These are phyloP conservation scores for Staphylotrichum tortipilum DNA, from an alignment of 495 filamentous ascomycete species.

Conservation along the genomic window DNA sequence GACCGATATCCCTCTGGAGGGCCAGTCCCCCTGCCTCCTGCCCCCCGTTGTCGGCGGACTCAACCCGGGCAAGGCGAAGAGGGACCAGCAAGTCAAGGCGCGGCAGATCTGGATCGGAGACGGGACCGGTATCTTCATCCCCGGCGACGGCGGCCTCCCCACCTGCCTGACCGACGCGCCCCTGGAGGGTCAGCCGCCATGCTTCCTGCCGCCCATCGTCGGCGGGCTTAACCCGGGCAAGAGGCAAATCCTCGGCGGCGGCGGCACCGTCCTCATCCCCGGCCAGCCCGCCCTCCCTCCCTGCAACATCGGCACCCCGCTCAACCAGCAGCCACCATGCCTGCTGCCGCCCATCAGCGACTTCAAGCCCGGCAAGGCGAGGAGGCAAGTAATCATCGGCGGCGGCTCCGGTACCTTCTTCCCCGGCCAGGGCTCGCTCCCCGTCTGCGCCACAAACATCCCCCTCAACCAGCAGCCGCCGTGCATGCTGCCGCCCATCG, in stretches of 20 bases:
- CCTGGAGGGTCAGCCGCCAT: conserved; percentile 13
- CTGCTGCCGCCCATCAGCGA: conserved; percentile 16
- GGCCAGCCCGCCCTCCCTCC: background rate
- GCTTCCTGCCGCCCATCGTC: conserved; percentile 23
- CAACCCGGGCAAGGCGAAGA: conserved; percentile 9
- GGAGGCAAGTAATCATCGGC: conserved; percentile 20
- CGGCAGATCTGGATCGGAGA: conserved; percentile 17
- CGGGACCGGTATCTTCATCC: conserved; percentile 7
- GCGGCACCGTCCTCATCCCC: background rate
- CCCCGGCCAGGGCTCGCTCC: conserved; percentile 2
- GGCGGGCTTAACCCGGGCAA: conserved; percentile 23
- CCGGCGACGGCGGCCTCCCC: conserved; percentile 8
- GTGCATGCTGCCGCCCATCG: conserved; percentile 21
- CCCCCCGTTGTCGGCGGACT: conserved; percentile 21
- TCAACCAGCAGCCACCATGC: conserved; percentile 12
- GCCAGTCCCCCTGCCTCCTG: conserved; percentile 16
- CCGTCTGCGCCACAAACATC: conserved; percentile 4
- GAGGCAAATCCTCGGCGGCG: conserved; percentile 20
- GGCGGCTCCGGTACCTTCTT: conserved; percentile 2
- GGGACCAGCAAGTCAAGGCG: conserved; percentile 10
- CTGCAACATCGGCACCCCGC: conserved; percentile 7
- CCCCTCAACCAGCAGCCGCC: conserved; percentile 10
- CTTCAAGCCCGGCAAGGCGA: conserved; percentile 14
- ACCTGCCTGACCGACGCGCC: conserved; percentile 13
- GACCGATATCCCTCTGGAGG: conserved; percentile 3